These are phyloP conservation scores for Peronospora tabacina DNA, from an alignment of 352 stramenopile species.

Conservation along the genomic window DNA sequence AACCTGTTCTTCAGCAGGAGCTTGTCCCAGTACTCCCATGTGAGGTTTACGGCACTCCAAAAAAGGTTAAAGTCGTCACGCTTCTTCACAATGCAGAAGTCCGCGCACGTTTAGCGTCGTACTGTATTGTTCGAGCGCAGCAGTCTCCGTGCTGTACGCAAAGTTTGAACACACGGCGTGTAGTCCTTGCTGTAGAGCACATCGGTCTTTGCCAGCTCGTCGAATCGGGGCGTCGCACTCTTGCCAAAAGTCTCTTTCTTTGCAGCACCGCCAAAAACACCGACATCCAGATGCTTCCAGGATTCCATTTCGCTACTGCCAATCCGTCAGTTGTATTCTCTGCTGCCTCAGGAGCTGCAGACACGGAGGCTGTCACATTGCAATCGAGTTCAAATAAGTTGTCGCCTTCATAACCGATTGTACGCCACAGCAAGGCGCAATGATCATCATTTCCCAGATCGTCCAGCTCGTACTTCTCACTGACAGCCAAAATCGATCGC, in stretches of 20 bases:
- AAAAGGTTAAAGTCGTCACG: slow-evolving; percentile 65
- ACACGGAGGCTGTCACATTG: slow-evolving; percentile 19
- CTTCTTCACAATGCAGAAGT: slow-evolving; percentile 57
- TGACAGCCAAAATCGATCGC: slow-evolving; percentile 37
- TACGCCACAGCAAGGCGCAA: slow-evolving; percentile 57
- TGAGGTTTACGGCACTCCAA: slow-evolving; percentile 55
- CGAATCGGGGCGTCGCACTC: slow-evolving; percentile 52
- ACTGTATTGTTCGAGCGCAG: slow-evolving; percentile 49
- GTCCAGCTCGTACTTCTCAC: slow-evolving; percentile 37
- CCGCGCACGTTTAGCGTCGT: slow-evolving; percentile 45
- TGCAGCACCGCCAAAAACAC: slow-evolving; percentile 44
- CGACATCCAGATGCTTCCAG: slow-evolving; percentile 56
- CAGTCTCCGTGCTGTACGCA: slow-evolving; percentile 59
- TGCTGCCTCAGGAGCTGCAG: background rate
- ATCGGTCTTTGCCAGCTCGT: slow-evolving; percentile 42
- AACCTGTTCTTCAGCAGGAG: slow-evolving; percentile 59
- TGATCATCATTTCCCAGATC: slow-evolving; percentile 52
- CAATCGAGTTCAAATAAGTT: slow-evolving; percentile 40
- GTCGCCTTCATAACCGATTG: slow-evolving; percentile 43
- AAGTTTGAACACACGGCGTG: slow-evolving; percentile 58
- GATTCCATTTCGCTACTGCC: slow-evolving; percentile 37
- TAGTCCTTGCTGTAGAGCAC: slow-evolving; percentile 67
- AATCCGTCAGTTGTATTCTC: slow-evolving; percentile 5
- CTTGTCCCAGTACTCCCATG: slow-evolving; percentile 64
- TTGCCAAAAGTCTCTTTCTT: slow-evolving; percentile 42